Percentiles rank a stretch among this genome's conserved stretches.
These are phyloP conservation scores for Cucumis cinereus DNA, from an alignment of 306 rosid genomes.

Conservation along the genomic window DNA sequence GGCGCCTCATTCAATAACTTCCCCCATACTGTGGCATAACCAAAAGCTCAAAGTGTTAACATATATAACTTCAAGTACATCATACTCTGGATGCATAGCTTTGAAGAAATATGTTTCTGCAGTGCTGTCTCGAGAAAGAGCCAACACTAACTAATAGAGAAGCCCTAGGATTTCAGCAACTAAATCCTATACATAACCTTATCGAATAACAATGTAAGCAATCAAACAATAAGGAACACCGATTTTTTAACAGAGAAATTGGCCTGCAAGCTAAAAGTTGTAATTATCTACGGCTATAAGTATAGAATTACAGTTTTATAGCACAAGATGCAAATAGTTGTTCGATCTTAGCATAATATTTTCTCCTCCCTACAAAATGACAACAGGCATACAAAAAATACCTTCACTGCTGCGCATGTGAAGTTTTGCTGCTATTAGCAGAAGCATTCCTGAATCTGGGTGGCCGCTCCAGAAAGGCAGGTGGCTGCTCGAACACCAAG, in stretches of 20 bases:
- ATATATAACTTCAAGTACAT: background rate
- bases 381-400: background rate
- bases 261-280: background rate
- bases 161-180: background rate
- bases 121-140: background rate
- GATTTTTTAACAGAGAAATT: background rate
- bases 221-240: too few relatives aligned
- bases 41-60: too few relatives aligned
- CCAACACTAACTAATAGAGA: background rate
- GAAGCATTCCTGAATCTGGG: conserved; percentile 56
- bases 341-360: background rate
- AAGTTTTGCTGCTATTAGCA: conserved; percentile 1
- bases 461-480: conserved; percentile 54
- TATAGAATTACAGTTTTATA: background rate
- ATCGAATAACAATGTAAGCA: background rate
- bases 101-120: background rate
- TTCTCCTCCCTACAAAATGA: background rate
- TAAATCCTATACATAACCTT: background rate
- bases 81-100: background rate
- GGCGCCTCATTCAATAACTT: too few relatives aligned
- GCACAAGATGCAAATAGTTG: background rate
- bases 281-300: background rate
- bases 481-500: conserved; percentile 36
- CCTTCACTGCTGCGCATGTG: background rate
- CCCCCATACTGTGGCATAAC: too few relatives aligned